Base-by-base conservation (phyloP, 805 yeast genomes). In the Cyberlindnera saturnus region DNA sequence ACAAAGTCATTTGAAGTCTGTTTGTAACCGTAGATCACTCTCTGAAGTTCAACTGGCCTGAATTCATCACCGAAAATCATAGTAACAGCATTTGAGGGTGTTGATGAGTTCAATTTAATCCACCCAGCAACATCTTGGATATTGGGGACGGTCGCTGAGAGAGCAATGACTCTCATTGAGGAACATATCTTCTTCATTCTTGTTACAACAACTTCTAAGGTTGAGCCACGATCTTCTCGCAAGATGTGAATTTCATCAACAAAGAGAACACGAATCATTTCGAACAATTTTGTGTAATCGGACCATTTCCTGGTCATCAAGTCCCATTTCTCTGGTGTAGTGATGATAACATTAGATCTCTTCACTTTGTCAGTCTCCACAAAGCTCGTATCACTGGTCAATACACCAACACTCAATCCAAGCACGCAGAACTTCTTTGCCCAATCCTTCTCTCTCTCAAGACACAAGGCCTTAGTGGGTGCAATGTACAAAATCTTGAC, bases 311-410 rank as follows among this genome's bases (percentile, higher is more conserved):
- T 62, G 0, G 82, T 75, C 43, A 77, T 59, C 36, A 73, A 61
- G 51, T 79, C 82, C 81, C 81, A 77, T 54, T 78, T 79, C 54
- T 79, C 83, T 4, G 83, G 82, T 1, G 83, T 79, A 2, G 81
- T 71, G 8, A 79, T 70, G 9, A 79, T 75, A 5, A 79, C 65
- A 26, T 39, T 46, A 23, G 79, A 68, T n/a, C 60, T 66, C 54
- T 67, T 67, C 3, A 72, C 75, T 33, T 59, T 63, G 11, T 71
- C 78, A 6, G 71, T 61, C 34, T 74, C 77, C 4, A 63, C 43
- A 17, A 59, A 61, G 9, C 70, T 61, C 10, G 81, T 74, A 47
- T 79, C 84, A 44, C 83, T 71, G 0, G 84, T 79, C 34, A 79
- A 57, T 36, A 74, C 62, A 0, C 79, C 78, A 6, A 75, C 77